Percentiles rank a stretch among this genome's conserved stretches.
Conservation (phyloP, 2,329 filamentous ascomycete genomes). For the Tolypocladium pustulatum region DNA sequence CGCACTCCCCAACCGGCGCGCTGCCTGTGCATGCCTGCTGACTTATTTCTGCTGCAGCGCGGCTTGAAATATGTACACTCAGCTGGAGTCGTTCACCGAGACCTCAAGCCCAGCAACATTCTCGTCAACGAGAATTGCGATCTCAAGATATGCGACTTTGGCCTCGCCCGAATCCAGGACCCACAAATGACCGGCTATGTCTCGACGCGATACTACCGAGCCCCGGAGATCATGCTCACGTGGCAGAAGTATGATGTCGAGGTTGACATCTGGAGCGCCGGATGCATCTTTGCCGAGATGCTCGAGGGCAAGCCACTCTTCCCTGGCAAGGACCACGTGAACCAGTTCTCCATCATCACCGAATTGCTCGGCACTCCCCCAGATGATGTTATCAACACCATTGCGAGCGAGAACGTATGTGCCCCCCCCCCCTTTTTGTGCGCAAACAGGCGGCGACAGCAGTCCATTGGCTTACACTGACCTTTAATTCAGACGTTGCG, state of each 20-base stretch:
- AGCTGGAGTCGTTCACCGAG: conserved; percentile 92
- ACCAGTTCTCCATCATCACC: conserved; percentile 99
- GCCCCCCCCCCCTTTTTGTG: not conserved
- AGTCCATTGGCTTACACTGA: conserved; percentile 6
- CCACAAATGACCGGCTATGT: conserved; percentile 99
- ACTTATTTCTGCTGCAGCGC: conserved; percentile 45
- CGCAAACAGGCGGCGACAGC: not conserved
- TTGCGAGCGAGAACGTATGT: conserved; percentile 91
- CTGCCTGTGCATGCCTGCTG: not conserved
- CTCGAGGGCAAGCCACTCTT: conserved; percentile 96
- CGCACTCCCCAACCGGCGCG: not conserved
- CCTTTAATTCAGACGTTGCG: conserved; percentile 59
- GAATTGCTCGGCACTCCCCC: conserved; percentile 92
- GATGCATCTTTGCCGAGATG: conserved; percentile 99
- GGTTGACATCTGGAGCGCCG: conserved; percentile 98
- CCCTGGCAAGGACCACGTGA: conserved; percentile 97
- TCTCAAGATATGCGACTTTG: conserved; percentile 98
- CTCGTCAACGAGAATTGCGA: conserved; percentile 99
- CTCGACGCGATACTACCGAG: conserved; percentile 96
- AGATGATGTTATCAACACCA: conserved; percentile 96
- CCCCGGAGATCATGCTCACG: conserved; percentile 98
- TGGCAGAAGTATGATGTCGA: conserved; percentile 99
- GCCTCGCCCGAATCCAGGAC: conserved; percentile 92
- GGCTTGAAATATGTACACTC: conserved; percentile 99
- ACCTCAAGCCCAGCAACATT: conserved; percentile 98